Evolutionary conservation across 257 asterid species (phyloP), one percentile per base, ranked within the genome.

Genomic region (Solanum habrochaites): DNA sequence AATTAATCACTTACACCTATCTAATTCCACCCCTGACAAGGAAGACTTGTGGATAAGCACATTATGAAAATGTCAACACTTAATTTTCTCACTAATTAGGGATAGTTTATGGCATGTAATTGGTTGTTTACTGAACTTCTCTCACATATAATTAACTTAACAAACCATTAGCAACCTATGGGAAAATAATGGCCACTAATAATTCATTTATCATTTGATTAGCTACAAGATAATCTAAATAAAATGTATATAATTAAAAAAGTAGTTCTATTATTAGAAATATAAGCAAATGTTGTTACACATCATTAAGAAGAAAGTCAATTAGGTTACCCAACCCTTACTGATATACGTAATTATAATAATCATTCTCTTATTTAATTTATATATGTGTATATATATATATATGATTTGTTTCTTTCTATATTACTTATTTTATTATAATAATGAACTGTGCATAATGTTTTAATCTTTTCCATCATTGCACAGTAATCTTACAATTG

Each of bases 11-110:
- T 67, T 27, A 37, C 39, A 13, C 20, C 39, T 67, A 67, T 11
- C 66, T 20, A 56, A 56, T 20, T 56, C 25, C 25, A 2, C 25
- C 25, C 25, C 1, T 20, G 21, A 11, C 2, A 11, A 20, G 25
- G 66, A 20, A 86, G 85, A 91, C 40, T 27, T 35, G 35, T 40
- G 47, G 85, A 87, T 77, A 87, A 71, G 45, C 87, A 85, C 88
- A 84, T 62, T 11, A 87, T 89, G 60, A 90, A 82, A 87, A 49
- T 16, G 45, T 81, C 85, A 81, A 49, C 45, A 81, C 85, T 49
- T 6, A 81, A 81, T 80, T 80, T 47, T 80, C 84, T 80, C 25
- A 29, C 37, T 29, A 47, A 80, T 47, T 29, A 45, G 20, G 5
- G 85, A 49, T 8, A 47, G 4, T 80, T 80, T 27, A 6, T 80